Percentiles rank a stretch among this genome's conserved stretches.
phyloP scores from a whole-genome alignment of 2,329 filamentous ascomycete genomes.

The Cladosporium sp. region DNA sequence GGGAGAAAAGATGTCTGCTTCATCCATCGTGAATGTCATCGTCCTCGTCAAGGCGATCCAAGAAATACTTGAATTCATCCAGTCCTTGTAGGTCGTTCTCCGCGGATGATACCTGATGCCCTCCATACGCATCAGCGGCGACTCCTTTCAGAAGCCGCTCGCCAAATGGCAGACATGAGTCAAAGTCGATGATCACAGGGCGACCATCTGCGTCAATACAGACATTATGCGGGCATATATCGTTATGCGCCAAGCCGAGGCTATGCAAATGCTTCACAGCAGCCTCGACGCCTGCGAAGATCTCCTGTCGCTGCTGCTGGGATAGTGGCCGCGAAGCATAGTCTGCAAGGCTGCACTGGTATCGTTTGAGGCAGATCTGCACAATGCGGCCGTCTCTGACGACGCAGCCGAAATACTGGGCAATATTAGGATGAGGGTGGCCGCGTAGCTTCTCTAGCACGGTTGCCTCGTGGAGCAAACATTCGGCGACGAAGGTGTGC shows the following conservation, averaged over 20 bases:
- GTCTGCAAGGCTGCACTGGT: slow-evolving; percentile 30
- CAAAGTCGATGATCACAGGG: slow-evolving; percentile 41
- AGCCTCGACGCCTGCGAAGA: slow-evolving; percentile 29
- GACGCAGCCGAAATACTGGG: slow-evolving; percentile 34
- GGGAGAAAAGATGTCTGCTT: not conserved
- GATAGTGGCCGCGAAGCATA: slow-evolving; percentile 25
- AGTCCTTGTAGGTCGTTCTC: slow-evolving; percentile 25
- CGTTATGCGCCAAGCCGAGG: slow-evolving; percentile 40
- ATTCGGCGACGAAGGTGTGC: slow-evolving; percentile 33
- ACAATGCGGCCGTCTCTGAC: slow-evolving; percentile 31
- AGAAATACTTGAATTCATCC: slow-evolving; percentile 14
- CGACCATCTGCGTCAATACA: slow-evolving; percentile 35
- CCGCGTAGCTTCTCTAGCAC: slow-evolving; percentile 30
- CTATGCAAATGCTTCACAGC: slow-evolving; percentile 40
- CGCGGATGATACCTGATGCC: slow-evolving; percentile 23
- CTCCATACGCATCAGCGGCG: slow-evolving; percentile 21
- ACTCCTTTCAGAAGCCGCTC: slow-evolving; percentile 31
- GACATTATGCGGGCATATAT: slow-evolving; percentile 40
- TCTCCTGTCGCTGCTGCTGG: slow-evolving; percentile 22
- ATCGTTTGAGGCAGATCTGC: slow-evolving; percentile 32
- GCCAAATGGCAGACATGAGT: slow-evolving; percentile 36
- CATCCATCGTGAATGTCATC: not conserved
- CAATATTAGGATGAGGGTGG: slow-evolving; percentile 34
- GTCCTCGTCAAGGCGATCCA: slow-evolving; percentile 5
- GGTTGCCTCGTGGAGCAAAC: slow-evolving; percentile 31